Percentiles rank a stretch among this genome's conserved stretches.
Conservation (phyloP, 345 rosid species). For the Lagerstroemia speciosa region DNA sequence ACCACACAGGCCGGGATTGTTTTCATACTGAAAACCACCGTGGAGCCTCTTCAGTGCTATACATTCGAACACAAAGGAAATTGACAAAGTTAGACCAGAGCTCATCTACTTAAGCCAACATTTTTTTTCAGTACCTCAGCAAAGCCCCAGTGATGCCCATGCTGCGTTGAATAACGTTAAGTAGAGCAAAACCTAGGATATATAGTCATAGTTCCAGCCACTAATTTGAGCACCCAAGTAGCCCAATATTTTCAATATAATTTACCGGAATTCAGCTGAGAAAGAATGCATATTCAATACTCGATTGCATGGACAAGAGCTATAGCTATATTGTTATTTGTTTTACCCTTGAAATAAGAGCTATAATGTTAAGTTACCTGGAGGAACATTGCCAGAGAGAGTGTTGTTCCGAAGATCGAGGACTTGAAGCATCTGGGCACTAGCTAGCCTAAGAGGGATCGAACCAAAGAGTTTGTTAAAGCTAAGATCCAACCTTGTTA, state of each 20-base stretch:
- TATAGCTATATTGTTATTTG: not conserved
- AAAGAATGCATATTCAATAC: no score
- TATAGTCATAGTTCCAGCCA: not conserved
- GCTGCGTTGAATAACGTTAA: not conserved
- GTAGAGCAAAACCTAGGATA: not conserved
- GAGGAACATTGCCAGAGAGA: conserved; percentile 73
- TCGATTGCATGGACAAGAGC: not conserved
- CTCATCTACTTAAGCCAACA: no score
- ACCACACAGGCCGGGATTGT: conserved; percentile 75
- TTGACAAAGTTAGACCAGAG: no score
- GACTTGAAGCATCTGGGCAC: conserved; percentile 51
- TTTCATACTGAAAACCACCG: conserved; percentile 58
- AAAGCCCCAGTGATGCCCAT: not conserved
- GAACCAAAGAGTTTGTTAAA: conserved; percentile 77
- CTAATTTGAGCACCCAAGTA: not conserved
- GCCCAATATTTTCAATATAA: no score
- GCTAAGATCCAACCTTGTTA: conserved; percentile 82
- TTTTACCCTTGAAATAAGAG: not conserved
- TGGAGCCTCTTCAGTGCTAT: conserved; percentile 68
- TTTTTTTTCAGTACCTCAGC: no score
- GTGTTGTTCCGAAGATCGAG: conserved; percentile 81
- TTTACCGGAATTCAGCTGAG: not conserved
- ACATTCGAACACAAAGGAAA: conserved; percentile 3
- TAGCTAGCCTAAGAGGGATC: conserved; percentile 57
- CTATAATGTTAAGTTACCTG: conserved; percentile 35